Base-by-base conservation (phyloP, 371 early-diverging fungal genomes). In the Batkoa obscura region DNA sequence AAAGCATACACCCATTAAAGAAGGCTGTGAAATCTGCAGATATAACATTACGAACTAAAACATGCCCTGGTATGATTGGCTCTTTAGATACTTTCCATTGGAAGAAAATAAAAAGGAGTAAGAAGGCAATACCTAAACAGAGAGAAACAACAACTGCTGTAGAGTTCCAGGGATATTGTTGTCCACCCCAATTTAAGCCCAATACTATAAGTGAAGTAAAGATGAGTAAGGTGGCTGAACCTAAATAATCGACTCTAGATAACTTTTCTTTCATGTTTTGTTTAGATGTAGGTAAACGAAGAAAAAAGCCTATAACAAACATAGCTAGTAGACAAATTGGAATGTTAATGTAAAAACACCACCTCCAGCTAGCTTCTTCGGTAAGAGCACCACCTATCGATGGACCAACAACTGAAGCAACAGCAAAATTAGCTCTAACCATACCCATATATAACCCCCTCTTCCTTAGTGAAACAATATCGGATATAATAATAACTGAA, bases 261-360 rank as follows among this genome's bases (percentile, higher is more conserved):
- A 86, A 63, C 57, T 78, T 77, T 8, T 74, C 68, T 5, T 37
- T 8, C 1, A 73, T 32, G 0, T 63, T 61, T 1, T 75, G 76
- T 30, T 48, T 52, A 9, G 63, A 75, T 55, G 50, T 59, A 17
- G 70, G 79, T 49, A 78, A 58, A 10, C 68, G 65, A 10, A 83
- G 68, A 13, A 79, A 47, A 42, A 83, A 62, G 43, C 65, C 49
- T 38, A 81, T 63, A 15, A 79, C 65, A 1, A 69, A 37, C 37
- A 79, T 59, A 0, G 80, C 61, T 31, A 82, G 57, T 2, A 64
- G 74, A 13, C 79, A 71, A n/a, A 84, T 45, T 0, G 87, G 87
- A 17, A 87, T 58, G 64, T 87, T 85, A 60, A 87, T 76, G 68
- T 79, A 84, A 64, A 86, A 87, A n/a, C 76, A 74, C 73, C 83